Conservation (phyloP, 2,329 filamentous ascomycete genomes). For the Aspergillus udagawae region DNA sequence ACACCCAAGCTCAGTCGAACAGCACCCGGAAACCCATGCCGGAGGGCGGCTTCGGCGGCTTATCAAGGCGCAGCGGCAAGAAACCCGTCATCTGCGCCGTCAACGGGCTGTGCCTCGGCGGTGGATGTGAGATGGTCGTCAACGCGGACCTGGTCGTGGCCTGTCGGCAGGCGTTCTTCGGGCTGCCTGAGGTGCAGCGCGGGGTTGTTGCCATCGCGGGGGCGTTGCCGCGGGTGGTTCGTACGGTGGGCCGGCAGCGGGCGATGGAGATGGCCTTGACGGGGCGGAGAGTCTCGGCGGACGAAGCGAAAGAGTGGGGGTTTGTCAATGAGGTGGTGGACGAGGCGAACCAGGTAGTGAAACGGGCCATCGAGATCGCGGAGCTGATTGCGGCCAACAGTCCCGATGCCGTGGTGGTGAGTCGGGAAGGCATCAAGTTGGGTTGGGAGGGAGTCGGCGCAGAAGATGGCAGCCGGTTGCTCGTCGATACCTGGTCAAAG, state of each 20-base stretch:
- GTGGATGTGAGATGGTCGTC: conserved; percentile 71
- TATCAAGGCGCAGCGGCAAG: conserved; percentile 43
- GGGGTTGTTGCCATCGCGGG: conserved; percentile 70
- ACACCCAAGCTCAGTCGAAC: conserved; percentile 18
- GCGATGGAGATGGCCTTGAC: conserved; percentile 70
- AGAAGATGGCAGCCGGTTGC: conserved; percentile 56
- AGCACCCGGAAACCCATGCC: conserved; percentile 16
- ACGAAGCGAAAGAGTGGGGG: conserved; percentile 62
- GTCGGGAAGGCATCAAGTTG: conserved; percentile 64
- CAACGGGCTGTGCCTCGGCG: conserved; percentile 70
- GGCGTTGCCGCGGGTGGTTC: conserved; percentile 62
- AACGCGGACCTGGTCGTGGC: conserved; percentile 71
- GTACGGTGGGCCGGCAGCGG: conserved; percentile 63
- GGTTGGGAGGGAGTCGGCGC: conserved; percentile 69
- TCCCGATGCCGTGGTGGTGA: conserved; percentile 73
- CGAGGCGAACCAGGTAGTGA: conserved; percentile 20
- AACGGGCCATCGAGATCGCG: conserved; percentile 57
- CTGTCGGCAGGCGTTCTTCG: conserved; percentile 54
- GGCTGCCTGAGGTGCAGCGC: conserved; percentile 66
- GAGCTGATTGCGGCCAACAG: conserved; percentile 60
- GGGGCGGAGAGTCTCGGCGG: conserved; percentile 56
- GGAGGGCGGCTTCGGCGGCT: conserved; percentile 38
- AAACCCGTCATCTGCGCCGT: conserved; percentile 75
- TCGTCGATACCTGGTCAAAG: conserved; percentile 57
- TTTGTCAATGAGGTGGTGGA: conserved; percentile 60